Conservation (phyloP, 345 rosid species). For the Citrus reticulata region DNA sequence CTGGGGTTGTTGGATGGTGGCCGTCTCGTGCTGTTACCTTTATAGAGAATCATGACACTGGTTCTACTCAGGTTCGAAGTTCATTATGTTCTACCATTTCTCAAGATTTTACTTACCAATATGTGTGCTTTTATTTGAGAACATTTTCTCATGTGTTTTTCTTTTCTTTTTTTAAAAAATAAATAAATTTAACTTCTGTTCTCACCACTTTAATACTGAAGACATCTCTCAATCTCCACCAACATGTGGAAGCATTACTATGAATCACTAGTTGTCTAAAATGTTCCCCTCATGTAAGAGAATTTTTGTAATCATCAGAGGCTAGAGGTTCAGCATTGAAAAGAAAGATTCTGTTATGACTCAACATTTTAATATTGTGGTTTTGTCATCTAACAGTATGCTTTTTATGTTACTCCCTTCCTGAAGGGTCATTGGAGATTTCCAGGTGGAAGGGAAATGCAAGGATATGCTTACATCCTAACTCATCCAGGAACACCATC, state of each 20-base stretch:
- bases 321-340: not conserved
- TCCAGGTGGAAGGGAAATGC: conserved; percentile 94
- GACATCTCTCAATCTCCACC: not conserved
- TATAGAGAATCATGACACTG: conserved; percentile 97
- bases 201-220: not conserved
- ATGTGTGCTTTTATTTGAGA: not conserved
- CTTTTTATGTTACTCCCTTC: not conserved
- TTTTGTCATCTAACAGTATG: not conserved
- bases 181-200: not conserved
- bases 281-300: not conserved
- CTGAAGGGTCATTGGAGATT: conserved; percentile 96
- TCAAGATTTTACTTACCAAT: not conserved
- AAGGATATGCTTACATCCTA: conserved; percentile 92
- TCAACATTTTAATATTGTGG: not conserved
- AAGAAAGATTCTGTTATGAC: not conserved
- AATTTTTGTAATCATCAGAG: not conserved
- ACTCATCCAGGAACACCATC: conserved; percentile 99
- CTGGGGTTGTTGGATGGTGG: conserved; percentile 99
- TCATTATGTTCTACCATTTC: conserved; percentile 8
- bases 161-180: not conserved
- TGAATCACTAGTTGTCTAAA: not conserved
- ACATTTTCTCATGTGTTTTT: not conserved
- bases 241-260: not conserved
- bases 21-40: conserved; percentile 99
- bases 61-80: conserved; percentile 84